Percentiles rank a stretch among this genome's conserved stretches.
Evolutionary conservation across 495 filamentous ascomycete genomes (phyloP).

Genomic region (Neurospora sublineolata): DNA sequence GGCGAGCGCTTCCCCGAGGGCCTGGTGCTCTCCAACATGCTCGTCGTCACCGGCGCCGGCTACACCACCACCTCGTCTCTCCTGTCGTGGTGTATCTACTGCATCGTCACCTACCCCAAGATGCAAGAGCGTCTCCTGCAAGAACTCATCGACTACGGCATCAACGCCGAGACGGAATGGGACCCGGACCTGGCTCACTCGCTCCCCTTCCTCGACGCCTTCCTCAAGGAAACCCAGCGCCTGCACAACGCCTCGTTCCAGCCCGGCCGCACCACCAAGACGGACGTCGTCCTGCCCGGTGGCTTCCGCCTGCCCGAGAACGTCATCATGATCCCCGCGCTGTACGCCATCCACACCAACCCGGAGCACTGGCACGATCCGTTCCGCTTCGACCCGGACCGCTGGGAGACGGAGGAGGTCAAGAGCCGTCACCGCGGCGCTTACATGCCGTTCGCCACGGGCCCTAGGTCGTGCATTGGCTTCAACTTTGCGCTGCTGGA

Average conservation of each 20-base stretch:
- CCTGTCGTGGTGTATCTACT: slow-evolving; percentile 44
- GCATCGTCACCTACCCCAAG: slow-evolving; percentile 34
- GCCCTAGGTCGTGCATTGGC: slow-evolving; percentile 41
- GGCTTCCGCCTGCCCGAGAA: slow-evolving; percentile 41
- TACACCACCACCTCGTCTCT: slow-evolving; percentile 43
- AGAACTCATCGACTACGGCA: slow-evolving; percentile 40
- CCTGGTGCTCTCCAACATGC: slow-evolving; percentile 8
- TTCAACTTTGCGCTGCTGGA: slow-evolving; percentile 49
- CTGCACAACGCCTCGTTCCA: slow-evolving; percentile 46
- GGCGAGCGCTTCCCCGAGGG: slow-evolving; percentile 38
- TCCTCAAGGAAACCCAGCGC: slow-evolving; percentile 47
- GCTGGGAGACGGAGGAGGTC: slow-evolving; percentile 41
- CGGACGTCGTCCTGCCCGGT: slow-evolving; percentile 41
- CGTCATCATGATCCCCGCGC: slow-evolving; percentile 34
- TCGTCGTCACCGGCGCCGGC: slow-evolving; percentile 37
- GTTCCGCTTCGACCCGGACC: slow-evolving; percentile 38
- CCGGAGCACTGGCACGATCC: slow-evolving; percentile 42
- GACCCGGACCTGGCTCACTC: slow-evolving; percentile 29
- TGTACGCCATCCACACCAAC: slow-evolving; percentile 44
- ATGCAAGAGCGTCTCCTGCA: slow-evolving; percentile 43
- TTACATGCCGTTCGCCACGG: slow-evolving; percentile 44
- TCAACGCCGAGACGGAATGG: slow-evolving; percentile 20
- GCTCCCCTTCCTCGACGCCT: slow-evolving; percentile 40
- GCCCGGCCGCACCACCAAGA: slow-evolving; percentile 39
- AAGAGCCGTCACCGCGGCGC: slow-evolving; percentile 31